A percentile compares a stretch with the other conserved stretches of the same genome.
Conservation (phyloP, 176 grass and related monocot genomes). For the Rhynchospora breviuscula region DNA sequence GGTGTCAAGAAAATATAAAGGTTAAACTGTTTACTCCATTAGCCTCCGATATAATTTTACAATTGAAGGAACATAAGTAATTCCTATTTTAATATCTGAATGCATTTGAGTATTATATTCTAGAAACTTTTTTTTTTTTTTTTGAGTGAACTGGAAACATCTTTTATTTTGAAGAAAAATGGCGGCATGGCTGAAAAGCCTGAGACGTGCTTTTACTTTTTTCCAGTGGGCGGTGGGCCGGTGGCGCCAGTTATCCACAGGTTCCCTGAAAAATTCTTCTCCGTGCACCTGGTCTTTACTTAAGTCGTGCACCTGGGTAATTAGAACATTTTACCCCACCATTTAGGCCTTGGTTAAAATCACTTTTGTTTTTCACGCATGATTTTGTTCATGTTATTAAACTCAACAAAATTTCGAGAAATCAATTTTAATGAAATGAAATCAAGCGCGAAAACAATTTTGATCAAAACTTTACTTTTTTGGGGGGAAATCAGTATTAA, state of each 20-base stretch:
- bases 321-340: neutral
- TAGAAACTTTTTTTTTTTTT: neutral
- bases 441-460: too few species aligned
- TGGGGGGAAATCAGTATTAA: neutral
- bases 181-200: conserved; percentile 24
- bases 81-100: neutral
- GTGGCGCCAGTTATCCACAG: neutral
- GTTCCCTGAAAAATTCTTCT: neutral
- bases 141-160: neutral
- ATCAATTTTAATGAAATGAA: too few species aligned
- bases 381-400: too few species aligned
- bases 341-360: neutral
- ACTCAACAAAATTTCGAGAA: too few species aligned
- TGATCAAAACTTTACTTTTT: neutral
- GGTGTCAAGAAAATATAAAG: too few species aligned
- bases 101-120: neutral
- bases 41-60: neutral
- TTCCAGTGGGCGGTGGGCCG: conserved; percentile 26
- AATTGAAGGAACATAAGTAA: neutral
- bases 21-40: neutral
- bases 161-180: conserved; percentile 22
- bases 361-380: too few species aligned
- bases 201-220: neutral
- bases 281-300: neutral
- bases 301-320: neutral